Conservation (phyloP, 2,329 filamentous ascomycete genomes). For the Aaosphaeria pasadenensis region DNA sequence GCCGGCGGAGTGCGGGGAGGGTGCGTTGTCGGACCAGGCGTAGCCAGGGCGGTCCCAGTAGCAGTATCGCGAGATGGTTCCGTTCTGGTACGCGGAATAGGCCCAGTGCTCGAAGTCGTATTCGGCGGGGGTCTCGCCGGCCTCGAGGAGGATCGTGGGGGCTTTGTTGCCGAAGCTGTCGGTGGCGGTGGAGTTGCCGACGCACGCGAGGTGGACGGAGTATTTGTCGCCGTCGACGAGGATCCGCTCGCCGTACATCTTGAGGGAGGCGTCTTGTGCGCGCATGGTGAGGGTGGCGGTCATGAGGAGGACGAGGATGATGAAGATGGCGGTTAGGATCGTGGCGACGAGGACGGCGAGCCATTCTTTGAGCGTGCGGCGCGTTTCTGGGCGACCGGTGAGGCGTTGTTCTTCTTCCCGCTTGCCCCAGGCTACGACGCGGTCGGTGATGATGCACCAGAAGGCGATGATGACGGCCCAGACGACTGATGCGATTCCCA, state of each 20-base stretch:
- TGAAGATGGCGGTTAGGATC: conserved; percentile 66
- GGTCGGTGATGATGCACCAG: conserved; percentile 77
- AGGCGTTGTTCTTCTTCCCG: conserved; percentile 87
- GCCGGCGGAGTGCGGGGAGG: conserved; percentile 87
- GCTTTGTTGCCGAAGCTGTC: conserved; percentile 54
- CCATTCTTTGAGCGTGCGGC: conserved; percentile 82
- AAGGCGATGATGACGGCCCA: conserved; percentile 78
- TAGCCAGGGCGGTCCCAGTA: conserved; percentile 92
- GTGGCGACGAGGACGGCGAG: conserved; percentile 73
- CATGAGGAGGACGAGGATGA: conserved; percentile 68
- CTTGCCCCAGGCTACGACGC: conserved; percentile 88
- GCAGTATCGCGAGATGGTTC: conserved; percentile 84
- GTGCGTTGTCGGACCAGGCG: conserved; percentile 86
- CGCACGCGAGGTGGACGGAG: conserved; percentile 79
- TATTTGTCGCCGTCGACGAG: conserved; percentile 84
- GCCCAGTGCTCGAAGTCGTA: conserved; percentile 77
- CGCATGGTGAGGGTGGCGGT: conserved; percentile 78
- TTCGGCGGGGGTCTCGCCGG: conserved; percentile 76
- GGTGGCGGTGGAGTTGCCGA: conserved; percentile 60
- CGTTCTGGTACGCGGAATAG: conserved; percentile 70
- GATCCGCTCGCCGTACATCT: conserved; percentile 70
- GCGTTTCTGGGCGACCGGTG: conserved; percentile 82
- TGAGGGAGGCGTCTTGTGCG: conserved; percentile 71
- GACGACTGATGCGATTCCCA: conserved; percentile 79
- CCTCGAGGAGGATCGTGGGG: conserved; percentile 86